phyloP scores from a whole-genome alignment of 257 asterid genomes.

The Capsicum baccatum region DNA sequence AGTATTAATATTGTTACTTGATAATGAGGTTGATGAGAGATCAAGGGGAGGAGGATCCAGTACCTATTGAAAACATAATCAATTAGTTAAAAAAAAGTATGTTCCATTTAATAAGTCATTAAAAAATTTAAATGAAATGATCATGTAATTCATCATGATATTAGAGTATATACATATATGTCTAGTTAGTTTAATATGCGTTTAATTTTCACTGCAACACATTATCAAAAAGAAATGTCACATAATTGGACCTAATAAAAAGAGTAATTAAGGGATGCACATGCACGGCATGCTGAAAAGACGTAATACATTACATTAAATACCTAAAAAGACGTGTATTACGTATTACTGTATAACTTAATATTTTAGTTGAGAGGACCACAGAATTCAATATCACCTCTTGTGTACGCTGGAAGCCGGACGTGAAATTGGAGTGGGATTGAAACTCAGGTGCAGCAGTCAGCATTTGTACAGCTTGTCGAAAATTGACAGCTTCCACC shows the following conservation, averaged over 20 bases:
- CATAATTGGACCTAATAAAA: background rate
- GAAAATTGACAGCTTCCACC: conserved; percentile 62
- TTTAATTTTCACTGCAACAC: no score
- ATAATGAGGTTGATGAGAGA: conserved; percentile 36
- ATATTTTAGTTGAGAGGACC: background rate
- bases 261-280: background rate
- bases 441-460: conserved; percentile 52
- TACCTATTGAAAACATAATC: background rate
- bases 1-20: background rate
- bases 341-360: background rate
- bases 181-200: no score
- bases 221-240: no score
- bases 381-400: conserved; percentile 33
- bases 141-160: background rate
- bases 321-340: no score
- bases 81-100: background rate
- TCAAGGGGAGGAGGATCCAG: conserved; percentile 66
- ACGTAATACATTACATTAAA: background rate
- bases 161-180: background rate
- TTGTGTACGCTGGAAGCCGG: background rate
- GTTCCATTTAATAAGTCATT: background rate
- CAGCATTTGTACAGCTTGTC: conserved; percentile 72
- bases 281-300: background rate
- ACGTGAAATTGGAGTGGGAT: background rate
- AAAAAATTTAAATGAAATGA: background rate